These are phyloP conservation scores for Rhodotorula diobovata DNA, from an alignment of 768 basidiomycete species.

Conservation along the genomic window DNA sequence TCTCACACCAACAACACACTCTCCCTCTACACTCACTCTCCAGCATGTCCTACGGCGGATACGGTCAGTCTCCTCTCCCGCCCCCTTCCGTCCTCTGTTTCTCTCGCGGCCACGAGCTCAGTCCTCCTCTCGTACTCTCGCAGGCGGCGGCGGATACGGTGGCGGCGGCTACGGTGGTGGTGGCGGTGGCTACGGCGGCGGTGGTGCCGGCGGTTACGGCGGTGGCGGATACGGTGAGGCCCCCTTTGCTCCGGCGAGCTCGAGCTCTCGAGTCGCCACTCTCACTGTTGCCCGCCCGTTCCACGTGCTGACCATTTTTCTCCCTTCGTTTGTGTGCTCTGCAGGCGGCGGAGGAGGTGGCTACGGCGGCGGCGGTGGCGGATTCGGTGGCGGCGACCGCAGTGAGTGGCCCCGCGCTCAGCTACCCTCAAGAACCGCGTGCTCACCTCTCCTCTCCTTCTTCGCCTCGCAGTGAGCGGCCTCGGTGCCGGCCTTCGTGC, in stretches of 20 bases:
- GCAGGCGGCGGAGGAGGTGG: conserved; percentile 40
- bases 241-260: conserved; percentile 3
- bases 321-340: conserved; percentile 7
- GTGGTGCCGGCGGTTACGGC: conserved; percentile 43
- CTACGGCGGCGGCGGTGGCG: conserved; percentile 53
- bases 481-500: conserved; percentile 26
- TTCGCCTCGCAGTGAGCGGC: conserved; percentile 29
- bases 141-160: conserved; percentile 7
- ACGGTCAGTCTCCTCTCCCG: conserved; percentile 6
- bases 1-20: background rate
- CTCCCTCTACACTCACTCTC: background rate
- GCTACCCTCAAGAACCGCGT: no score
- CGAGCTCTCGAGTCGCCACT: background rate
- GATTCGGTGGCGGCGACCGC: conserved; percentile 59
- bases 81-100: background rate
- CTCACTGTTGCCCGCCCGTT: background rate
- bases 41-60: conserved; percentile 29
- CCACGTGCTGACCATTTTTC: background rate
- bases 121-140: background rate
- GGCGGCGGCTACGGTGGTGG: conserved; percentile 13
- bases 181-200: conserved; percentile 24
- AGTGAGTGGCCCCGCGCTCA: conserved; percentile 14
- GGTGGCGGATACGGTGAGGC: conserved; percentile 47
- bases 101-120: no score
- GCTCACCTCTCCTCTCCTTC: background rate